phyloP scores from a whole-genome alignment of 2,329 filamentous ascomycete genomes.

The Dactylellina sp. region DNA sequence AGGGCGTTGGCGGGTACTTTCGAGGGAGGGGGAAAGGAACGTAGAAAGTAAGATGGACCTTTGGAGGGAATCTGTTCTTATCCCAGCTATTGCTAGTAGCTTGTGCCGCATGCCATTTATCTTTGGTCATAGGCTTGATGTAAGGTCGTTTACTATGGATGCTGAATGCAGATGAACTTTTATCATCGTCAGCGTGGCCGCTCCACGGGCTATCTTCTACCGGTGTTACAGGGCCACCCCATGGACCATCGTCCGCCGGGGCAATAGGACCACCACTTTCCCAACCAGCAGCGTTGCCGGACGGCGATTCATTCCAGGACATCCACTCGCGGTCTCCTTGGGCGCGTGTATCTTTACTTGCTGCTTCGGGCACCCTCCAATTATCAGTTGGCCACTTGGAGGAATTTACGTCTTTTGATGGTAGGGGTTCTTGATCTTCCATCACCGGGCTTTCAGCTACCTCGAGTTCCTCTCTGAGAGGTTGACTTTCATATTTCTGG shows the following conservation, averaged over 20 bases:
- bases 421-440: not conserved
- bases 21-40: constrained; percentile 30
- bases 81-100: constrained; percentile 16
- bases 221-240: constrained; percentile 13
- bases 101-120: constrained; percentile 12
- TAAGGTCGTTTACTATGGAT: not conserved
- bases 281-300: constrained; percentile 13
- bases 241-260: constrained; percentile 3
- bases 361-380: not conserved
- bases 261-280: constrained; percentile 17
- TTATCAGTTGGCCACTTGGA: constrained; percentile 5
- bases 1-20: constrained; percentile 29
- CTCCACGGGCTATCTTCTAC: constrained; percentile 11
- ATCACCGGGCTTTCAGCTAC: not conserved
- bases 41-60: constrained; percentile 50
- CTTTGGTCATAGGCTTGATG: not conserved
- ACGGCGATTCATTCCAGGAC: constrained; percentile 18
- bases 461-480: not conserved
- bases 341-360: not conserved
- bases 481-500: no score
- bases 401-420: not conserved
- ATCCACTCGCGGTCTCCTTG: constrained; percentile 46
- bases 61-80: constrained; percentile 31
- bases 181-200: constrained; percentile 1
- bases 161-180: not conserved